Percentiles rank a stretch among this genome's conserved stretches.
These are phyloP conservation scores for Mycena amicta DNA, from an alignment of 768 basidiomycete genomes.

Conservation along the genomic window DNA sequence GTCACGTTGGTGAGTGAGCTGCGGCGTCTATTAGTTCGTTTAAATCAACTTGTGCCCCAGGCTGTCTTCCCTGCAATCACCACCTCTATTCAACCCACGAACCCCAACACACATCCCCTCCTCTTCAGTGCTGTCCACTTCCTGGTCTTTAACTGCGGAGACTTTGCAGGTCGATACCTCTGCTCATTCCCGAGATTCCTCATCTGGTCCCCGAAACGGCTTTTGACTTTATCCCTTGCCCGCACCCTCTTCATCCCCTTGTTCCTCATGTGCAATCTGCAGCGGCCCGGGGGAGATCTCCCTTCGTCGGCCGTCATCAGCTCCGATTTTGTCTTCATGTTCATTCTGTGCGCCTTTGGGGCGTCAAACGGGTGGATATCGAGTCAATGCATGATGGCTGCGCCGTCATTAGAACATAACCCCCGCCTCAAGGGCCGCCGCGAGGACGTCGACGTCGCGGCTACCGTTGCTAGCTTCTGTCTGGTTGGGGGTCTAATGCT, in stretches of 20 bases:
- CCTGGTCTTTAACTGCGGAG: conserved; percentile 73
- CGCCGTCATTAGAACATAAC: conserved; percentile 81
- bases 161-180: conserved; percentile 67
- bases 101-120: conserved; percentile 70
- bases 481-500: conserved; percentile 72
- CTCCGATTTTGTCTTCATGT: conserved; percentile 78
- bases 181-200: conserved; percentile 67
- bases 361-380: conserved; percentile 80
- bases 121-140: conserved; percentile 82
- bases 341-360: conserved; percentile 74
- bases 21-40: neutral
- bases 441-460: conserved; percentile 85
- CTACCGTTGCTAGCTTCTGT: conserved; percentile 78
- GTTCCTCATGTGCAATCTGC: conserved; percentile 88
- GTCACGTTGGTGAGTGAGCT: conserved; percentile 71
- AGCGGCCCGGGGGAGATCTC: conserved; percentile 41
- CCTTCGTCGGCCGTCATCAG: conserved; percentile 56
- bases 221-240: conserved; percentile 63
- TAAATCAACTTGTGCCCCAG: conserved; percentile 42
- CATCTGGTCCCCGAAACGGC: conserved; percentile 67
- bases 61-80: conserved; percentile 89
- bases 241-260: conserved; percentile 85
- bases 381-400: conserved; percentile 80
- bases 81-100: conserved; percentile 69
- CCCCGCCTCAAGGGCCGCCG: conserved; percentile 63